Evolutionary conservation across 2,329 filamentous ascomycete species (phyloP).

Genomic region (Pseudogymnoascus sp.): DNA sequence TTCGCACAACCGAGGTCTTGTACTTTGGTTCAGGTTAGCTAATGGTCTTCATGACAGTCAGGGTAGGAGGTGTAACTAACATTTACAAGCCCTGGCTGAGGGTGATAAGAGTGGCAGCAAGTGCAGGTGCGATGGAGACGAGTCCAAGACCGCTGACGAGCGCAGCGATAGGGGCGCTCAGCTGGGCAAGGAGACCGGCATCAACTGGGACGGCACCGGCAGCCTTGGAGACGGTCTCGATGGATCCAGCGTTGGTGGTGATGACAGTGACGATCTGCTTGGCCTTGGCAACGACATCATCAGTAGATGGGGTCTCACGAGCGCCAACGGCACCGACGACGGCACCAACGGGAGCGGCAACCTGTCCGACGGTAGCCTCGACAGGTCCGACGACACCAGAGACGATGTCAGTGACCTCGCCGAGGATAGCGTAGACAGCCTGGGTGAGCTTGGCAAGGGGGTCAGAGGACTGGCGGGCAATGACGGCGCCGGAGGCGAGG

Average conservation of each 20-base stretch:
- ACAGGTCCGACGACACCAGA: neutral
- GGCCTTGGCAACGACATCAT: neutral
- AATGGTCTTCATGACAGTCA: neutral
- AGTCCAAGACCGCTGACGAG: neutral
- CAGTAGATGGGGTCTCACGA: neutral
- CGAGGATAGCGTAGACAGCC: neutral
- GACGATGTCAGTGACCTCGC: neutral
- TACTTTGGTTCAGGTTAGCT: neutral
- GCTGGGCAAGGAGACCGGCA: neutral
- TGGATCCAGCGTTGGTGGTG: neutral
- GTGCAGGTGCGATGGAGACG: neutral
- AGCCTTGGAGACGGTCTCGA: neutral
- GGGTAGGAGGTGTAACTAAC: neutral
- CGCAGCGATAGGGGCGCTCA: neutral
- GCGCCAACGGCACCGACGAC: neutral
- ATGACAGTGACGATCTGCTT: neutral
- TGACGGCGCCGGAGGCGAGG: no score
- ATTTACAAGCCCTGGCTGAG: neutral
- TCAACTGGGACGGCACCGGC: neutral
- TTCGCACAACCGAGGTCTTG: no score
- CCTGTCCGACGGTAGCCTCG: no score
- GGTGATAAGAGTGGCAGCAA: neutral
- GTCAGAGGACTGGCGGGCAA: neutral
- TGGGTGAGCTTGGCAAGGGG: neutral
- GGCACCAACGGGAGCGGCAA: no score